A percentile compares a stretch with the other conserved stretches of the same genome.
Conservation (phyloP, 2,329 filamentous ascomycete genomes). For the Arachnopeziza araneosa region DNA sequence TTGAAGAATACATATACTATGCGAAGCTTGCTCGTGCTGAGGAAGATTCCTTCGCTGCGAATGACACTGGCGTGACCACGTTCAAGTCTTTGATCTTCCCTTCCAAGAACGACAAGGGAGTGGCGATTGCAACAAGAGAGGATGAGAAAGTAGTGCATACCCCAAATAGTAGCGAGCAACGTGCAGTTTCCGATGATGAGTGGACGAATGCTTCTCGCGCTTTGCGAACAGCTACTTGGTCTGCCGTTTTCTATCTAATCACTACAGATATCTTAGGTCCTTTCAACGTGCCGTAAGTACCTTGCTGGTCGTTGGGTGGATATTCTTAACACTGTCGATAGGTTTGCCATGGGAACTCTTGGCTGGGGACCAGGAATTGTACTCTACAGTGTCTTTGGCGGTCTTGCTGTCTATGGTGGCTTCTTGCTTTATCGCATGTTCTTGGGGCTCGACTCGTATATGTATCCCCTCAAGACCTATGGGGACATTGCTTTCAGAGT, state of each 20-base stretch:
- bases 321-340: not conserved
- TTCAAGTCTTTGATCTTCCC: constrained; percentile 10
- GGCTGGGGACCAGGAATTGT: constrained; percentile 29
- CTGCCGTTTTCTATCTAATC: not conserved
- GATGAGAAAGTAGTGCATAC: not conserved
- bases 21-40: constrained; percentile 4
- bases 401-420: constrained; percentile 1
- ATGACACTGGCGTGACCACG: constrained; percentile 3
- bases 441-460: constrained; percentile 8
- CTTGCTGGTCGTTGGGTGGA: not conserved
- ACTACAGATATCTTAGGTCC: constrained; percentile 10
- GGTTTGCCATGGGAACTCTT: constrained; percentile 13
- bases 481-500: constrained; percentile 30
- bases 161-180: not conserved
- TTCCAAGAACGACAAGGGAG: constrained; percentile 6
- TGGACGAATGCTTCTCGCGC: constrained; percentile 1
- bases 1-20: constrained; percentile 3
- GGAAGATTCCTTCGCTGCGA: constrained; percentile 2
- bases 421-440: constrained; percentile 6
- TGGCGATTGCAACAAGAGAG: not conserved
- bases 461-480: constrained; percentile 4
- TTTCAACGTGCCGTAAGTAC: not conserved
- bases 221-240: not conserved
- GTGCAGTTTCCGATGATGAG: not conserved
- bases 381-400: constrained; percentile 7